phyloP scores from a whole-genome alignment of 192 early-diverging fungal species.

The Backusella sp. region DNA sequence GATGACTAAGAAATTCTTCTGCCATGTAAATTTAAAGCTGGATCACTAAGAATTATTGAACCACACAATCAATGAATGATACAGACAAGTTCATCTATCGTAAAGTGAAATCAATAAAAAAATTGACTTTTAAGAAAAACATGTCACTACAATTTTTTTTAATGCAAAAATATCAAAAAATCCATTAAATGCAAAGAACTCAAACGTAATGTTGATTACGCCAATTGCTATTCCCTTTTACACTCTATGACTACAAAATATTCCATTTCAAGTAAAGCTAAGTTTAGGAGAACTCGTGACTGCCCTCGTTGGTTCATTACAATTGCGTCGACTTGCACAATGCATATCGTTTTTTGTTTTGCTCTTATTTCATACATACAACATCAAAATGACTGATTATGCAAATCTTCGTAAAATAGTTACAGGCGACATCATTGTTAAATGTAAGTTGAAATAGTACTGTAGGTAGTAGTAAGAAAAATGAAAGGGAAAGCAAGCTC shows the following conservation, averaged over 20 bases:
- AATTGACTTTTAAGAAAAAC: too few relatives aligned
- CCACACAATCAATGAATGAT: too few relatives aligned
- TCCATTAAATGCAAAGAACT: too few relatives aligned
- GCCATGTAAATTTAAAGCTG: too few relatives aligned
- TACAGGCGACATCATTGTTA: conserved; percentile 38
- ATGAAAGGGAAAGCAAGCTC: background rate
- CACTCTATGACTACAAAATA: background rate
- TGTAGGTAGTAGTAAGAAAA: background rate
- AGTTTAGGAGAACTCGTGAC: background rate
- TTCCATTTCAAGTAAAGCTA: background rate
- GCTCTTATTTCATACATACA: background rate
- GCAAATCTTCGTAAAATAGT: conserved; percentile 33
- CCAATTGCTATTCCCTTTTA: background rate
- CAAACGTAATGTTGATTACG: too few relatives aligned
- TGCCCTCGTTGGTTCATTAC: background rate
- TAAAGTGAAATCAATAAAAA: too few relatives aligned
- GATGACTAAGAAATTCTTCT: too few relatives aligned
- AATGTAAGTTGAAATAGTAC: conserved; percentile 27
- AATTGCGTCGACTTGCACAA: background rate
- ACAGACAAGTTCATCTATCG: too few relatives aligned
- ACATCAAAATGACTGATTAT: conserved; percentile 21
- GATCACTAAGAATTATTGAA: too few relatives aligned
- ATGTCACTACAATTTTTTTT: too few relatives aligned
- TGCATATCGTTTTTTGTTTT: background rate
- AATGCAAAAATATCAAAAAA: too few relatives aligned